Conservation (phyloP, 495 filamentous ascomycete species). For the Neurospora cerealis region DNA sequence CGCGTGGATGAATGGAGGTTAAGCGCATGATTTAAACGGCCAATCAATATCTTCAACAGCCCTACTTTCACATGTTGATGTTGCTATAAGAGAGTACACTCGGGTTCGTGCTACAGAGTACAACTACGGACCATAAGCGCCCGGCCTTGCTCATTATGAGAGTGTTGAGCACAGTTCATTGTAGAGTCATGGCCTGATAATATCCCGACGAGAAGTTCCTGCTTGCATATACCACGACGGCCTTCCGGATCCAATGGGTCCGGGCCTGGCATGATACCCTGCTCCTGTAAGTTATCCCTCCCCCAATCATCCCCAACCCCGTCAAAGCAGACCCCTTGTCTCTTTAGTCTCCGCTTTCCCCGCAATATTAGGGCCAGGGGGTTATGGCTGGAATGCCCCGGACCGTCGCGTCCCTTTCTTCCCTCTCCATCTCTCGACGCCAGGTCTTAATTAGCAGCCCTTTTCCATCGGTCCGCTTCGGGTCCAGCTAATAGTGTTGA, state of each 20-base stretch:
- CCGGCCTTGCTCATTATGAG: not conserved
- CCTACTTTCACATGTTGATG: not conserved
- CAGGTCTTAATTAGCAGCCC: not conserved
- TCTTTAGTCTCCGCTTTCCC: slow-evolving; percentile 2
- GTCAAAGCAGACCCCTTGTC: not conserved
- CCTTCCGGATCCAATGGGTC: not conserved
- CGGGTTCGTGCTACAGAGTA: not conserved
- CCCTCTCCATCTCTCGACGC: not conserved
- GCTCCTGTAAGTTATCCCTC: not conserved
- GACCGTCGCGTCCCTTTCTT: slow-evolving; percentile 3
- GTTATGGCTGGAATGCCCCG: not conserved
- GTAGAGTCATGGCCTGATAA: not conserved
- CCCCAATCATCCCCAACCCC: not conserved
- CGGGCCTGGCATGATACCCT: not conserved
- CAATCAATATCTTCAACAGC: not conserved
- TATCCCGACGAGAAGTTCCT: not conserved
- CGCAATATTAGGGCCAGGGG: not conserved
- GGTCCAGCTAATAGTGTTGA: slow-evolving; percentile 1
- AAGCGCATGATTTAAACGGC: not conserved
- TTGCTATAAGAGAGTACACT: not conserved
- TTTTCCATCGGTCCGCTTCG: slow-evolving; percentile 13
- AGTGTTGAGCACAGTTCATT: not conserved
- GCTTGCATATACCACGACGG: not conserved
- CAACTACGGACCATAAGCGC: not conserved
- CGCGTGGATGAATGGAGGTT: not conserved